phyloP scores from a whole-genome alignment of 2,329 filamentous ascomycete species.

The Monosporascus ibericus region DNA sequence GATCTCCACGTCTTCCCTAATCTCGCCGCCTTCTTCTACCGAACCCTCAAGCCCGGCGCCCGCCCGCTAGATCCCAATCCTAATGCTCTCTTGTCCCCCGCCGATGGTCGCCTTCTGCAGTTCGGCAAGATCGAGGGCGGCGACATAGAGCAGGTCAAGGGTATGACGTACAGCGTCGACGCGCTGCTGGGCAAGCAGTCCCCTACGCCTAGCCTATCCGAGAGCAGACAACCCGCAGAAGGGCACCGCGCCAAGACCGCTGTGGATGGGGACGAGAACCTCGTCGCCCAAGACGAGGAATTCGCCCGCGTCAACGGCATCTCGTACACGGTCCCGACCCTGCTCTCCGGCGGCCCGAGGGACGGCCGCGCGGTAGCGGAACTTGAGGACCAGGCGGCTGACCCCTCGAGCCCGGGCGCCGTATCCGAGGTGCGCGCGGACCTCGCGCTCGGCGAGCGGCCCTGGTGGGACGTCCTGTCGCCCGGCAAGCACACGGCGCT shows the following conservation, averaged over 20 bases:
- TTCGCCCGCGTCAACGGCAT: conserved; percentile 95
- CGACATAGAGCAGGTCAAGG: conserved; percentile 97
- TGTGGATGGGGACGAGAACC: conserved; percentile 49
- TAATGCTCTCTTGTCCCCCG: conserved; percentile 76
- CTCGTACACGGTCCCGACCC: conserved; percentile 81
- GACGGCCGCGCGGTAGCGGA: conserved; percentile 34
- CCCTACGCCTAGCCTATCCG: conserved; percentile 48
- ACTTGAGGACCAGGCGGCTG: conserved; percentile 67
- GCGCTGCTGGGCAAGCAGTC: conserved; percentile 72
- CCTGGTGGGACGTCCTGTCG: conserved; percentile 66
- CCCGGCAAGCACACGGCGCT: conserved; percentile 62
- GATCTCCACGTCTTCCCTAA: conserved; percentile 90
- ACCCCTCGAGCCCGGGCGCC: conserved; percentile 56
- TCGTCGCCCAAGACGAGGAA: conserved; percentile 77
- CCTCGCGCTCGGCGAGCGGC: conserved; percentile 63
- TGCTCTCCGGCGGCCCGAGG: conserved; percentile 67
- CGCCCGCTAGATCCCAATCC: conserved; percentile 78
- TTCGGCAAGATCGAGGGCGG: conserved; percentile 88
- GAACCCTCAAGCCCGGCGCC: conserved; percentile 80
- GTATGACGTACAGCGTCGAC: conserved; percentile 95
- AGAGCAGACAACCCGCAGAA: conserved; percentile 20
- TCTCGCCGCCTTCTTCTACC: conserved; percentile 94
- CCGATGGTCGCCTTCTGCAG: conserved; percentile 86
- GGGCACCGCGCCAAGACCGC: conserved; percentile 18
- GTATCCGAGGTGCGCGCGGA: conserved; percentile 81